phyloP scores from a whole-genome alignment of 2,329 filamentous ascomycete species.

The Cladophialophora immunda region DNA sequence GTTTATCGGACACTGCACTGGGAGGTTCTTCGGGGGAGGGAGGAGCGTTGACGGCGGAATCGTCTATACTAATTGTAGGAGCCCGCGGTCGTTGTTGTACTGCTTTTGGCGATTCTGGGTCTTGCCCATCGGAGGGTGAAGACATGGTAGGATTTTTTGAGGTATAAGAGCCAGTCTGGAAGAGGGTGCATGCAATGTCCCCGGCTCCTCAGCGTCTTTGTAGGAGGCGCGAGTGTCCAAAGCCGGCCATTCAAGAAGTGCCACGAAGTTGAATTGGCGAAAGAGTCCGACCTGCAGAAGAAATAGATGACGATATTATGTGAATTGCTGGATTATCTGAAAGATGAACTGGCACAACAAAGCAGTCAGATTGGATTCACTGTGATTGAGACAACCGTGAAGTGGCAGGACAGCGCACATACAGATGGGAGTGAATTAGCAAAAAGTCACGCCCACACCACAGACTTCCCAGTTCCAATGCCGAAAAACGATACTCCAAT shows the following conservation, averaged over 20 bases:
- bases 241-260: slow-evolving; percentile 5
- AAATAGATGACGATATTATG: slow-evolving; percentile 22
- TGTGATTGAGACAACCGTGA: slow-evolving; percentile 2
- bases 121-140: slow-evolving; percentile 28
- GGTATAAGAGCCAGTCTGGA: background rate
- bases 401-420: slow-evolving; percentile 6
- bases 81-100: slow-evolving; percentile 45
- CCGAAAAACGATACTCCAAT: background rate
- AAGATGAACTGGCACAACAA: slow-evolving; percentile 12
- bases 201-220: slow-evolving; percentile 13
- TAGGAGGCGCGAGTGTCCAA: slow-evolving; percentile 1
- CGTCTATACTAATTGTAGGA: slow-evolving; percentile 67
- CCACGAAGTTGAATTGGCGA: background rate
- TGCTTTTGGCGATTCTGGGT: slow-evolving; percentile 27
- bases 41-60: slow-evolving; percentile 53
- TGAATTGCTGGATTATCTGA: slow-evolving; percentile 10
- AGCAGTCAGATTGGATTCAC: slow-evolving; percentile 11
- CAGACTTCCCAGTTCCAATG: background rate
- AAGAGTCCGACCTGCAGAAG: slow-evolving; percentile 18
- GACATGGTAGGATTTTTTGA: slow-evolving; percentile 26
- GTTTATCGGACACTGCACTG: slow-evolving; percentile 43
- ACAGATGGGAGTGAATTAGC: slow-evolving; percentile 5
- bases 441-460: slow-evolving; percentile 11
- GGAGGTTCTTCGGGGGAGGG: slow-evolving; percentile 21
- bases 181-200: background rate